Evolutionary conservation across 2,329 filamentous ascomycete species (phyloP).

Genomic region (Lachnellula arida): DNA sequence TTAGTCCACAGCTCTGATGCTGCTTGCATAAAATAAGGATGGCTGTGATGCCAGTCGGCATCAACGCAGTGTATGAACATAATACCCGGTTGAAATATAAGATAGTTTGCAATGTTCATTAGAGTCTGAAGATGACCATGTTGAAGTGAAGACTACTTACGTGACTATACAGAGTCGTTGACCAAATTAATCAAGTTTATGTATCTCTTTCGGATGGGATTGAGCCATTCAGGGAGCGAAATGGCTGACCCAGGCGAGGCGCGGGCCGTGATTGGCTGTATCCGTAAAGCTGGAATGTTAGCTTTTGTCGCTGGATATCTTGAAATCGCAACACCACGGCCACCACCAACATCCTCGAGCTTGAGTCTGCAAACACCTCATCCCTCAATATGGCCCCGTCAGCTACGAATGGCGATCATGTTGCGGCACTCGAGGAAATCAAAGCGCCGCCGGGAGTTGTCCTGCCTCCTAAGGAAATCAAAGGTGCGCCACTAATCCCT

Average conservation of each 20-base stretch:
- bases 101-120: too few species aligned
- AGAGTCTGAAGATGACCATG: too few species aligned
- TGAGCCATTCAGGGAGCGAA: background rate
- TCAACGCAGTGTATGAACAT: background rate
- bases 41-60: background rate
- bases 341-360: background rate
- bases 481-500: constrained; percentile 41
- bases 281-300: constrained; percentile 8
- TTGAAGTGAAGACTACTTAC: too few species aligned
- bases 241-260: background rate
- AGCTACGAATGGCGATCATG: constrained; percentile 46
- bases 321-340: background rate
- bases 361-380: background rate
- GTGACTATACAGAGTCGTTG: too few species aligned
- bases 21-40: background rate
- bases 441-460: constrained; percentile 81
- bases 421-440: constrained; percentile 56
- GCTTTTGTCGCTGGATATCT: background rate
- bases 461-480: constrained; percentile 77
- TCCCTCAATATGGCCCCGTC: constrained; percentile 29
- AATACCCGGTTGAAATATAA: background rate
- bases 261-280: constrained; percentile 4
- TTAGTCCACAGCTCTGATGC: background rate
- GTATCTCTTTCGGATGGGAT: too few species aligned
- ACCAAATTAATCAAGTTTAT: too few species aligned